Conservation (phyloP, 495 filamentous ascomycete genomes). For the Aspergillus wentii region DNA sequence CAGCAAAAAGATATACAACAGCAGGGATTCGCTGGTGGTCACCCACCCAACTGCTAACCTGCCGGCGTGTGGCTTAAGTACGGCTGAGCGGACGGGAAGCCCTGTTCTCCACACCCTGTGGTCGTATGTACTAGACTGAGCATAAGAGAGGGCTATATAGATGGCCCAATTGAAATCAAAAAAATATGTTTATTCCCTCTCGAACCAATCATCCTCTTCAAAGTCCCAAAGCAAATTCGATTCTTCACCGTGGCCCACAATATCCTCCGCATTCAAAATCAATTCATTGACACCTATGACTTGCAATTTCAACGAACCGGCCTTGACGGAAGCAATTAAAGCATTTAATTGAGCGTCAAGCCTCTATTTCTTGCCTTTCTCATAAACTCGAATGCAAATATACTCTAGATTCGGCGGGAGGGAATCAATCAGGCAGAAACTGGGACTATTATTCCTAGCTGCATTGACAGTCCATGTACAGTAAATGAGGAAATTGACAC, state of each 20-base stretch:
- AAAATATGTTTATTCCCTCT: too few species aligned
- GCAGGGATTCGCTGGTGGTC: too few species aligned
- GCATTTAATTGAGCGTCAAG: conserved; percentile 17
- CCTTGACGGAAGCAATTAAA: conserved; percentile 8
- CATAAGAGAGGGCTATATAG: too few species aligned
- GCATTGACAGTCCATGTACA: conserved; percentile 13
- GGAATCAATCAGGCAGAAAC: conserved; percentile 6
- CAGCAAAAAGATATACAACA: too few species aligned
- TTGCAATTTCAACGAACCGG: conserved; percentile 9
- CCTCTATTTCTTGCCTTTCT: conserved; percentile 7
- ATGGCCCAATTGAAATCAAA: too few species aligned
- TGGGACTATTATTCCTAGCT: too few species aligned
- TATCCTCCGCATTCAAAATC: conserved; percentile 16
- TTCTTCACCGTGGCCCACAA: conserved; percentile 13
- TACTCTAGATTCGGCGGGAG: conserved; percentile 21
- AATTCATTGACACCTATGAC: conserved; percentile 13
- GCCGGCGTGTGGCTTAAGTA: too few species aligned
- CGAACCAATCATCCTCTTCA: too few species aligned
- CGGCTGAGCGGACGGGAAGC: too few species aligned
- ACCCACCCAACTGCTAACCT: too few species aligned
- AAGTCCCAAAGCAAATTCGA: conserved; percentile 12
- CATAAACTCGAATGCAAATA: conserved; percentile 21
- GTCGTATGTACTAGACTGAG: too few species aligned
- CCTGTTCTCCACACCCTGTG: too few species aligned
- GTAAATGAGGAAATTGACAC: conserved; percentile 17